Evolutionary conservation across 768 basidiomycete genomes (phyloP).

Genomic region (Termitomyces sp.): DNA sequence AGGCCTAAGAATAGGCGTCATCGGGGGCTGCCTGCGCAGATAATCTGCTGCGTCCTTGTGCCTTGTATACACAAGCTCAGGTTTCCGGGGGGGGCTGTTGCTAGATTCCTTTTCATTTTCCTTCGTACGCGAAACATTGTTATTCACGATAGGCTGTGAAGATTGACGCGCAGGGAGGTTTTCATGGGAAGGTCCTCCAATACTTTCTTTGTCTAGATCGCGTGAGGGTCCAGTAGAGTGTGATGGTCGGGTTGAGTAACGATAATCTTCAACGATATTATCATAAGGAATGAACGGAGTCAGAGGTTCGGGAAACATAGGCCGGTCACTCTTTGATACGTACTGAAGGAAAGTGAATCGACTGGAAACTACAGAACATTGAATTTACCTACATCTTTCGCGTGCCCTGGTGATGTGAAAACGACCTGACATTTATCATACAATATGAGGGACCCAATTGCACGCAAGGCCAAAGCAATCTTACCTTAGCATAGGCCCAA

Average conservation of each 20-base stretch:
- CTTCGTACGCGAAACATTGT: not conserved
- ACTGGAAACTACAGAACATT: conserved; percentile 13
- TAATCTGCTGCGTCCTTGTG: conserved; percentile 7
- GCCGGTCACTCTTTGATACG: conserved; percentile 20
- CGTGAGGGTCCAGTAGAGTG: conserved; percentile 6
- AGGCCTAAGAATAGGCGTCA: conserved; percentile 44
- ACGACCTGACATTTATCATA: conserved; percentile 39
- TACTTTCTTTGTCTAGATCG: conserved; percentile 19
- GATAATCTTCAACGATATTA: not conserved
- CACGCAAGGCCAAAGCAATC: not conserved
- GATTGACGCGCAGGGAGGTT: conserved; percentile 18
- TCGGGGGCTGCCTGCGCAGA: conserved; percentile 29
- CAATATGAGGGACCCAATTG: not conserved
- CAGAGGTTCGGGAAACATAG: conserved; percentile 17
- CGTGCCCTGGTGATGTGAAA: conserved; percentile 63
- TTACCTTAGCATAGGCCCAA: conserved; percentile 76
- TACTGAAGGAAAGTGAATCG: conserved; percentile 14
- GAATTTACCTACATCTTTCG: conserved; percentile 46
- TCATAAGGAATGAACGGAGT: conserved; percentile 6
- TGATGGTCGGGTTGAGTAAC: not conserved
- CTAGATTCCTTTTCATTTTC: not conserved
- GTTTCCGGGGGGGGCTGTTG: conserved; percentile 1
- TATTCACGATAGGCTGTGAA: not conserved
- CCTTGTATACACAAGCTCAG: not conserved
- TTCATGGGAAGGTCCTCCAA: conserved; percentile 41